Conservation (phyloP, 345 rosid genomes). For the Crucihimalaya himalaica region DNA sequence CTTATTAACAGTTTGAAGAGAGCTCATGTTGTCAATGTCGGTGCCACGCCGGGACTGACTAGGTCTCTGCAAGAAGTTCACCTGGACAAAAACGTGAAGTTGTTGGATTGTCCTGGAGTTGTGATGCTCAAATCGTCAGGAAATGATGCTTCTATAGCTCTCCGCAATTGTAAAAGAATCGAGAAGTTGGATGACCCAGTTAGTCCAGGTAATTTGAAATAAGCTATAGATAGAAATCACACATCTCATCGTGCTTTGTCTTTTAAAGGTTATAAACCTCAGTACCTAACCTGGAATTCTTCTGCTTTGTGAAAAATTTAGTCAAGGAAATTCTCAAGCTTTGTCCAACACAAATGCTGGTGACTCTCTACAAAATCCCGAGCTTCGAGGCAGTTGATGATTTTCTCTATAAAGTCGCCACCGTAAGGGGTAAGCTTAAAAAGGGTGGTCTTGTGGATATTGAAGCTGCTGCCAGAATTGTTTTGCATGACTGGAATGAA, state of each 20-base stretch:
- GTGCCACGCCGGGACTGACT: constrained; percentile 93
- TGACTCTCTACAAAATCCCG: constrained; percentile 76
- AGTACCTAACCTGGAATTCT: constrained; percentile 25
- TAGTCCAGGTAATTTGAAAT: constrained; percentile 68
- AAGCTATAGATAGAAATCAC: not conserved
- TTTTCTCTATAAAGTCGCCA: constrained; percentile 84
- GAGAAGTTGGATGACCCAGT: constrained; percentile 95
- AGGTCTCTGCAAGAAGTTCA: constrained; percentile 97
- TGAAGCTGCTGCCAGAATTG: constrained; percentile 84
- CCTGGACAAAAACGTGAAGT: constrained; percentile 83
- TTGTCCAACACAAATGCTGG: constrained; percentile 66
- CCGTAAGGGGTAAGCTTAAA: constrained; percentile 88
- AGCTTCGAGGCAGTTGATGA: constrained; percentile 78
- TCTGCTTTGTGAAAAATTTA: constrained; percentile 37
- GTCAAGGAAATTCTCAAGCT: constrained; percentile 91
- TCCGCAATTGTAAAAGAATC: constrained; percentile 92
- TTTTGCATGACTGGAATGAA: constrained; percentile 91
- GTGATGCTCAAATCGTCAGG: constrained; percentile 83
- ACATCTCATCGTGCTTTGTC: not conserved
- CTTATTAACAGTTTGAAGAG: constrained; percentile 97
- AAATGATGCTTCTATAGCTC: constrained; percentile 74
- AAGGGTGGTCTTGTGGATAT: constrained; percentile 94
- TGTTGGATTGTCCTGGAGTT: constrained; percentile 97
- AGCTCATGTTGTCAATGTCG: constrained; percentile 87
- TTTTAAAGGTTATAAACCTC: constrained; percentile 4